phyloP scores from a whole-genome alignment of 768 basidiomycete genomes.

The Kwoniella bestiolae region DNA sequence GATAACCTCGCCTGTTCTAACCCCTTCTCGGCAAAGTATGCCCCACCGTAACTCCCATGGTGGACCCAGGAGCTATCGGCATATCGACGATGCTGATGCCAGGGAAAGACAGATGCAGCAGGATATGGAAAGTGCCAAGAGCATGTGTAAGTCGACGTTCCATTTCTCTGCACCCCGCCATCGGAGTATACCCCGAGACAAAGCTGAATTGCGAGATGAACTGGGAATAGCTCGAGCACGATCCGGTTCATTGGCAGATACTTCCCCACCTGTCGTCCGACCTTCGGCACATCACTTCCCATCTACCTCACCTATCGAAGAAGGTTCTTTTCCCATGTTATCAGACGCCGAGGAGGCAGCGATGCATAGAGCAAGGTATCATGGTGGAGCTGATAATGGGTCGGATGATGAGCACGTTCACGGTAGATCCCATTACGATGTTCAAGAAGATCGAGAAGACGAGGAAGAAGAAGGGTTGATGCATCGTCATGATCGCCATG shows the following conservation, averaged over 20 bases:
- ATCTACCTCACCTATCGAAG: conserved; percentile 49
- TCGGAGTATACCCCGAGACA: neutral
- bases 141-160: conserved; percentile 56
- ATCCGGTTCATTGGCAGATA: conserved; percentile 35
- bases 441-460: conserved; percentile 25
- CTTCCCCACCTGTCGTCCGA: conserved; percentile 32
- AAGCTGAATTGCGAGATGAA: neutral
- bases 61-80: conserved; percentile 33
- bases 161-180: neutral
- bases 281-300: conserved; percentile 45
- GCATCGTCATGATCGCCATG: conserved; percentile 8
- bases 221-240: conserved; percentile 49
- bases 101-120: conserved; percentile 87
- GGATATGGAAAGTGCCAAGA: conserved; percentile 84
- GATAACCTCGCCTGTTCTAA: conserved; percentile 29
- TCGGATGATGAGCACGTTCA: conserved; percentile 32
- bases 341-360: conserved; percentile 54
- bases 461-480: conserved; percentile 25
- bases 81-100: conserved; percentile 65
- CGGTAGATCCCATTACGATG: conserved; percentile 23
- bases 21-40: conserved; percentile 27
- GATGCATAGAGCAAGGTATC: conserved; percentile 51
- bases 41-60: conserved; percentile 19
- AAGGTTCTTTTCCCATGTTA: conserved; percentile 51
- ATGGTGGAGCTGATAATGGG: conserved; percentile 29